Evolutionary conservation across 2,329 filamentous ascomycete species (phyloP), one percentile per base, ranked within the genome.

Genomic region (Tolypocladium pustulatum): DNA sequence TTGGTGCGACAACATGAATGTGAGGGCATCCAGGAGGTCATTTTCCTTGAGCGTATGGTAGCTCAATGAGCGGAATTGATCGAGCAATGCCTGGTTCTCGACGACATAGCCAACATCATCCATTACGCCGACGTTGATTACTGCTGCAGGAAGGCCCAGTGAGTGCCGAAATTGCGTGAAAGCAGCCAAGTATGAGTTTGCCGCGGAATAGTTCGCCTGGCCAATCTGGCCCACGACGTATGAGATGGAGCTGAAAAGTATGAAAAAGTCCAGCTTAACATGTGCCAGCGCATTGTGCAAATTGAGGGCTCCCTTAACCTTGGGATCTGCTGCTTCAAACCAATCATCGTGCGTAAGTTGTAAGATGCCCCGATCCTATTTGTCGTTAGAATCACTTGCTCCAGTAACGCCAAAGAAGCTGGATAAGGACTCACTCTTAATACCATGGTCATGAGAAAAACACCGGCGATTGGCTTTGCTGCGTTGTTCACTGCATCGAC

Each of bases 151-250:
- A 12, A 61, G 55, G 1, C 55, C 57, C 17, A 32, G 6, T 36
- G 46, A 12, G 32, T 60, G 59, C 10, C 62, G 59, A 27, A 60
- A 59, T 32, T 58, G 55, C 30, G 65, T 66, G 20, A 75, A 66
- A 2, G 65, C 63, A 38, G 70, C 67, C 40, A 72, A 34, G n/a
- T 52, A 59, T 6, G 34, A 25, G 27, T 53, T 56, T 7, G 66
- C 73, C 1, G 72, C 67, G 3, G 66, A 62, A 56, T 76, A 76
- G 58, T 72, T 74, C 55, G 67, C 64, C 56, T 74, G 70, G 2
- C 62, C 64, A 2, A 61, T 53, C 7, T 63, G 61, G 0, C 67
- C 71, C 9, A 69, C 51, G 0, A 68, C 57, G 37, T 62, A 66
- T 0, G 61, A 63, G 17, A 68, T 61, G 30, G 71, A 73, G 20